Evolutionary conservation across 1,284 basidiomycete species (phyloP).

Genomic region (Cryptococcus sp.): DNA sequence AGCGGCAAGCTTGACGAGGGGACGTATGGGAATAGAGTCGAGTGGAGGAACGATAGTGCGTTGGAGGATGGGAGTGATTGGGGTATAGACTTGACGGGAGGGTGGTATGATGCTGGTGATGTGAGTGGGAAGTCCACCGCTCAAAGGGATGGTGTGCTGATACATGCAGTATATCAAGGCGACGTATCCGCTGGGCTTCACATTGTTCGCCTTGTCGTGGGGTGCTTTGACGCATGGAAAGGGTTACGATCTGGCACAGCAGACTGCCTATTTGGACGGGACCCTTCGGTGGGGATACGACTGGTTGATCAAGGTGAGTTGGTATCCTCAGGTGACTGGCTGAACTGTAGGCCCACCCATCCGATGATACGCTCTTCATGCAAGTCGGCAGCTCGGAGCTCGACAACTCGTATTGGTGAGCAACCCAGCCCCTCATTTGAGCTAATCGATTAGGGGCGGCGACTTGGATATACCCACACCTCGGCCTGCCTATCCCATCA

Average conservation of each 20-base stretch:
- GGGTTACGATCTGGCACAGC: constrained; percentile 76
- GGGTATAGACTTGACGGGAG: constrained; percentile 69
- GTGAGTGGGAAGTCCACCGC: constrained; percentile 19
- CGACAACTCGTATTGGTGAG: constrained; percentile 62
- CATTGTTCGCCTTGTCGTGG: constrained; percentile 79
- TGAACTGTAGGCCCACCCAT: constrained; percentile 63
- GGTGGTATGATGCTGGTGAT: constrained; percentile 79
- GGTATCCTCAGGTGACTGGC: not conserved
- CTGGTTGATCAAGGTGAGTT: constrained; percentile 75
- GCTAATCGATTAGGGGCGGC: constrained; percentile 62
- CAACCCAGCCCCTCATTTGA: not conserved
- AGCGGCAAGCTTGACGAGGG: constrained; percentile 63
- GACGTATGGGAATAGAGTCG: constrained; percentile 60
- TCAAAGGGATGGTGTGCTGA: not conserved
- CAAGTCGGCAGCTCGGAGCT: constrained; percentile 63
- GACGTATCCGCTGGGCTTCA: constrained; percentile 71
- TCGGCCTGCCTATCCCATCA: constrained; percentile 71
- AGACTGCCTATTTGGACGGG: constrained; percentile 80
- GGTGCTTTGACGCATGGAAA: constrained; percentile 72
- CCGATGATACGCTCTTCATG: constrained; percentile 66
- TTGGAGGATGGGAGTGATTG: constrained; percentile 70
- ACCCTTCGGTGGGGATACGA: constrained; percentile 84
- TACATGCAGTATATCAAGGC: constrained; percentile 65
- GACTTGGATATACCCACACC: constrained; percentile 69
- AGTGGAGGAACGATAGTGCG: constrained; percentile 79